These are phyloP conservation scores for Suillus spraguei DNA, from an alignment of 768 basidiomycete species.

Conservation along the genomic window DNA sequence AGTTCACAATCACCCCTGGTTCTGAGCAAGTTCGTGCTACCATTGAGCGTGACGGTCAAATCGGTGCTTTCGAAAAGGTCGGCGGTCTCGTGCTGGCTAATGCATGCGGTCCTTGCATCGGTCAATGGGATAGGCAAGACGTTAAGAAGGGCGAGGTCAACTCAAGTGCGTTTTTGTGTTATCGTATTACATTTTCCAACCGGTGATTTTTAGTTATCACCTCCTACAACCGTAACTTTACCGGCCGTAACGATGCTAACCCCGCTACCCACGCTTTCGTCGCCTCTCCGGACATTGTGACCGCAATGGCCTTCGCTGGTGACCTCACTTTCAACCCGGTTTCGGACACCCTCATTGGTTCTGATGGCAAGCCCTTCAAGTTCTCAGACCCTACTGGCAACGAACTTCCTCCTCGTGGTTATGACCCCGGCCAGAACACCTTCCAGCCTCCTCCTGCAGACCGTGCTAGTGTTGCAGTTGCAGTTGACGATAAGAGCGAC, in stretches of 20 bases:
- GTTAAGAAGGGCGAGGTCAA: constrained; percentile 96
- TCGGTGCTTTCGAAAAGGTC: constrained; percentile 80
- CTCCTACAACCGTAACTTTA: constrained; percentile 99
- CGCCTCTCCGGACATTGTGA: constrained; percentile 92
- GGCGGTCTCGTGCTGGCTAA: constrained; percentile 97
- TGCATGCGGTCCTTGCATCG: constrained; percentile 98
- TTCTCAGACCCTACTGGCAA: constrained; percentile 90
- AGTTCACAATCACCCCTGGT: constrained; percentile 98
- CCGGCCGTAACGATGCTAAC: constrained; percentile 99
- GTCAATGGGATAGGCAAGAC: constrained; percentile 98
- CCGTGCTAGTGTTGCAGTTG: constrained; percentile 81
- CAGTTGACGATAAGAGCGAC: constrained; percentile 82
- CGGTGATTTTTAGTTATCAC: constrained; percentile 72
- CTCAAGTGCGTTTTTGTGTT: constrained; percentile 69
- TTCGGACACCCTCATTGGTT: constrained; percentile 82
- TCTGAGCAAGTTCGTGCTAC: constrained; percentile 98
- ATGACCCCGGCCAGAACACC: constrained; percentile 95
- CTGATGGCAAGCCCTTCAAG: constrained; percentile 96
- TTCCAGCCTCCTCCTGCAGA: constrained; percentile 94
- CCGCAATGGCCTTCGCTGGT: constrained; percentile 95
- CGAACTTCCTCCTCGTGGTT: constrained; percentile 94
- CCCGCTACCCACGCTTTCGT: constrained; percentile 98
- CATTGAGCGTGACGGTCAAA: constrained; percentile 94
- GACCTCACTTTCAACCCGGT: constrained; percentile 96
- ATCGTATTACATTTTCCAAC: constrained; percentile 8